Base-by-base conservation (phyloP, 306 rosid species). In the Cucumis cinereus region DNA sequence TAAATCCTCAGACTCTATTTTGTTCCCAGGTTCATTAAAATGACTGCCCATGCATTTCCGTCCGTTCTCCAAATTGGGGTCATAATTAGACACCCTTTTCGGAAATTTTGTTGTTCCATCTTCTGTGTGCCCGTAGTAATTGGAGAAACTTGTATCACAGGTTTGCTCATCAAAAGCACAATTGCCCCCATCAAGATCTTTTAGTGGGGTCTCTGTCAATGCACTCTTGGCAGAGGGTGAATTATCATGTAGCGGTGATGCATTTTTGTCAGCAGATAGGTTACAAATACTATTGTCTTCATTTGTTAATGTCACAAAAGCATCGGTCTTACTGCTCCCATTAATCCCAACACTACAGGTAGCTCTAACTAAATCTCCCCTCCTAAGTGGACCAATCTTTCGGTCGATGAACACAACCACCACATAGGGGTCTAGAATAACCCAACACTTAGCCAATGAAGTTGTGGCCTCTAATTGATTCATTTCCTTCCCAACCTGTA, bases 341-440 rank as follows among this genome's bases (percentile, higher is more conserved):
- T 69, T 80, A 77, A 76, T 50, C 67, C 75, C 78, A 77, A 83
- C 43, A 82, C 85, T 88, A 28, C 69, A 41, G 60, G 85, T 61
- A 62, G 86, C 90, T 85, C 87, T 89, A 78, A 95, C 95, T 50
- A 79, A 76, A 82, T 89, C 91, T 71, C 99, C 99, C 90, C 74
- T 95, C 87, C 86, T 90, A 88, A 95, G 78, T 3, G 90, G 77
- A 79, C 95, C 96, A 77, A 92, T 82, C 93, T 95, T 92, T 85
- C 91, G 88, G 69, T 86, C 82, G 81, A 92, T 36, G 72, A 83
- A 87, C 68, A 88, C 78, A 19, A 92, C 89, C 24, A 77, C 77
- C 67, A 95, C 97, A 81, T 86, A 95, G 64, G 98, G 99, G 83
- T 95, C 96, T 84, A 95, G 84, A 77, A 89, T 80, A 85, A 78